Conservation (phyloP, 1,139 yeast genomes). For the Geotrichum histeridarum region DNA sequence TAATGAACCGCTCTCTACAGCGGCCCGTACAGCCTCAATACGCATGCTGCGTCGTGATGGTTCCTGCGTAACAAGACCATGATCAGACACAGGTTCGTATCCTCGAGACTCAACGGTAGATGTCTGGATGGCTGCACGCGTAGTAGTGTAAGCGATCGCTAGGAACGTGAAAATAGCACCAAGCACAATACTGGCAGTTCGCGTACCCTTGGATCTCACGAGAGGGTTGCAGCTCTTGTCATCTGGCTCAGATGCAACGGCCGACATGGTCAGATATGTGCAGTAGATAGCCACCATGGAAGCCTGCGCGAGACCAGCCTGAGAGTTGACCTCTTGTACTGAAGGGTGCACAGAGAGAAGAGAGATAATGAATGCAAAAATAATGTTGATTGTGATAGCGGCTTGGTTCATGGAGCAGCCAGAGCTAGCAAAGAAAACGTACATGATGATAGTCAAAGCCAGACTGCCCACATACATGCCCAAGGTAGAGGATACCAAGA, state of each 20-base stretch:
- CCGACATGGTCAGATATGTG: constrained; percentile 85
- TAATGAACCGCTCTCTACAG: constrained; percentile 88
- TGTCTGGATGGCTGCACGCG: constrained; percentile 80
- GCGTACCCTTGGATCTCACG: constrained; percentile 80
- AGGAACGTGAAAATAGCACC: constrained; percentile 93
- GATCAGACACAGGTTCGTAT: constrained; percentile 38
- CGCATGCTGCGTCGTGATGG: constrained; percentile 74
- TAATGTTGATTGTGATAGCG: constrained; percentile 71
- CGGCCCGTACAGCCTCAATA: constrained; percentile 82
- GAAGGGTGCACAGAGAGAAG: constrained; percentile 71
- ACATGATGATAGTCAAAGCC: constrained; percentile 72
- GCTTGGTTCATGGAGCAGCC: constrained; percentile 90
- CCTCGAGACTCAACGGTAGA: constrained; percentile 23
- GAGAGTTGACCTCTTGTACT: constrained; percentile 88
- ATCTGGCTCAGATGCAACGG: constrained; percentile 95
- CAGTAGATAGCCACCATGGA: constrained; percentile 95
- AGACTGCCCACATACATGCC: constrained; percentile 74
- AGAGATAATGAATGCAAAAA: constrained; percentile 60
- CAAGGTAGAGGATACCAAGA: constrained; percentile 81
- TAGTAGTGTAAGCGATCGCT: constrained; percentile 95
- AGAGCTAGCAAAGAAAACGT: constrained; percentile 71
- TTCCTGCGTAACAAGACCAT: constrained; percentile 44
- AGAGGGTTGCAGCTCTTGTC: constrained; percentile 88
- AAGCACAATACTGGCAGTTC: constrained; percentile 79
- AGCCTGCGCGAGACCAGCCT: constrained; percentile 93